Evolutionary conservation across 768 basidiomycete species (phyloP).

Genomic region (Macrocybe gigantea): DNA sequence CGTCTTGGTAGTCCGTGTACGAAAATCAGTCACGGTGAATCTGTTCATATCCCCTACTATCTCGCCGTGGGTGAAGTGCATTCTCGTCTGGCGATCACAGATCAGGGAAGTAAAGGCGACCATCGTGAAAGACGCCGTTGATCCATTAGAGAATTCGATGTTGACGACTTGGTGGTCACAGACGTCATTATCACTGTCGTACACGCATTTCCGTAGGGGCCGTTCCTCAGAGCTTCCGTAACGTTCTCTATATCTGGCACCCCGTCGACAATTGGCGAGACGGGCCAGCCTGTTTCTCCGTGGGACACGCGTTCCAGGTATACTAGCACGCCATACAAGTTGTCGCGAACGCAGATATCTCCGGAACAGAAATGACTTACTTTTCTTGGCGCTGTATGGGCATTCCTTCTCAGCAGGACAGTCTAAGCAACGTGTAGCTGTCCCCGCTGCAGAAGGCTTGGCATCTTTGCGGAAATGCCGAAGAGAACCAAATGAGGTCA

Average conservation of each 20-base stretch:
- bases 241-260: slow-evolving; percentile 85
- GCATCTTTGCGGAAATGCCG: slow-evolving; percentile 70
- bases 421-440: slow-evolving; percentile 68
- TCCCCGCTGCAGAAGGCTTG: slow-evolving; percentile 67
- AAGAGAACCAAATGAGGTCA: slow-evolving; percentile 85
- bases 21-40: slow-evolving; percentile 77
- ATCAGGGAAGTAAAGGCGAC: slow-evolving; percentile 75
- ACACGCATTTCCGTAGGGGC: slow-evolving; percentile 83
- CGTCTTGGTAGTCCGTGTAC: slow-evolving; percentile 38
- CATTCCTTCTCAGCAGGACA: slow-evolving; percentile 71
- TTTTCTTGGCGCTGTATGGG: slow-evolving; percentile 83
- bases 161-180: slow-evolving; percentile 92
- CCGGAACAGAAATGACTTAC: slow-evolving; percentile 30
- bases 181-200: slow-evolving; percentile 81
- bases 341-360: slow-evolving; percentile 2
- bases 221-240: slow-evolving; percentile 58
- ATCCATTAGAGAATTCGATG: slow-evolving; percentile 75
- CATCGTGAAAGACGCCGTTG: slow-evolving; percentile 87
- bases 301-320: slow-evolving; percentile 71
- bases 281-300: slow-evolving; percentile 61
- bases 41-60: slow-evolving; percentile 80
- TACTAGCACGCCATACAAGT: slow-evolving; percentile 38
- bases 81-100: slow-evolving; percentile 76
- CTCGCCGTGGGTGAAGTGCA: slow-evolving; percentile 86
- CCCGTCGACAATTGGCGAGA: slow-evolving; percentile 64